phyloP scores from a whole-genome alignment of 129 eudicot species.

The Artemisia tridentata region DNA sequence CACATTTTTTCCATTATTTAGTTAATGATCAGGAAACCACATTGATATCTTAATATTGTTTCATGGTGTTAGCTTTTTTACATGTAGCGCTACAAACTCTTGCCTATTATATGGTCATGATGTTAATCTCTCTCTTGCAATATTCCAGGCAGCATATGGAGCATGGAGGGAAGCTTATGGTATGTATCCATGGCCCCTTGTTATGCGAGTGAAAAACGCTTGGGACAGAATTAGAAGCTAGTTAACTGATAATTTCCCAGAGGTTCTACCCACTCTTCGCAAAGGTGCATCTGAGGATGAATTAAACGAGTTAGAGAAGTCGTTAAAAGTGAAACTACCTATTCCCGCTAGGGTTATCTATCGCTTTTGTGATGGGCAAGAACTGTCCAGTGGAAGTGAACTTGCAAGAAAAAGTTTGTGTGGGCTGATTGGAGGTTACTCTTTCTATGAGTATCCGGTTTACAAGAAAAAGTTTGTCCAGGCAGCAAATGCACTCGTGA shows the following conservation, averaged over 20 bases:
- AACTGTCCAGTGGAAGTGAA: constrained; percentile 21
- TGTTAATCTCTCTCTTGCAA: constrained; percentile 7
- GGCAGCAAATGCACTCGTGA: too few relatives aligned
- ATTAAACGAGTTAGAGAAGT: constrained; percentile 47
- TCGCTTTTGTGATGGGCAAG: constrained; percentile 87
- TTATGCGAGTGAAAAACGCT: constrained; percentile 53
- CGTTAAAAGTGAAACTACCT: constrained; percentile 65
- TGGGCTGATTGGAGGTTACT: constrained; percentile 89
- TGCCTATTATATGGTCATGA: constrained; percentile 6
- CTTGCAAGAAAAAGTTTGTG: constrained; percentile 14
- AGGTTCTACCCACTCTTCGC: constrained; percentile 57
- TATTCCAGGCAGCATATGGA: constrained; percentile 58
- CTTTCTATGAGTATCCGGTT: constrained; percentile 48
- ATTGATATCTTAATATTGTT: neutral
- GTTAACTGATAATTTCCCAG: constrained; percentile 63
- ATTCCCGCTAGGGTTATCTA: constrained; percentile 69
- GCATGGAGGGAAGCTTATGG: constrained; percentile 67
- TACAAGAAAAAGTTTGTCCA: too few relatives aligned
- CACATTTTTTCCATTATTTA: too few relatives aligned
- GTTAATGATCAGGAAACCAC: neutral
- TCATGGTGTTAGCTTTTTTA: neutral
- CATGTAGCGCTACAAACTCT: constrained; percentile 7
- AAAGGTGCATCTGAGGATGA: constrained; percentile 81
- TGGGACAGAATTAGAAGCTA: constrained; percentile 60
- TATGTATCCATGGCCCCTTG: constrained; percentile 81